Evolutionary conservation across 2,329 filamentous ascomycete genomes (phyloP).

Genomic region (Stemphylium vesicarium): DNA sequence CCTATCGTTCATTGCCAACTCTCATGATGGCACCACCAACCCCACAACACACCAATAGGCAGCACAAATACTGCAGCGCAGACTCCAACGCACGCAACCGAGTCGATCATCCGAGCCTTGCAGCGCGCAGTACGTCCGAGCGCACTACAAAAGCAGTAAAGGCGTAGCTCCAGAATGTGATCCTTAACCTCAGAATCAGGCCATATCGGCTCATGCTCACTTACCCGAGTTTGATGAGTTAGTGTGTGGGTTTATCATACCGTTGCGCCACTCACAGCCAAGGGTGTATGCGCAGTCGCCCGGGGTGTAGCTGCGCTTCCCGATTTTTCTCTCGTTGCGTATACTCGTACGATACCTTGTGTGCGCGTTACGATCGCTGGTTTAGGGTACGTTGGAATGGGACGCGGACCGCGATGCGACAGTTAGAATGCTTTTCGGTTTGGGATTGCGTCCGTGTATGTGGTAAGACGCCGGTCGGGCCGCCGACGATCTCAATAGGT

Average conservation of each 20-base stretch:
- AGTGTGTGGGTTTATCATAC: neutral
- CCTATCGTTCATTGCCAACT: neutral
- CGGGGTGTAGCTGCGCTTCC: neutral
- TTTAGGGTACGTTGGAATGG: no score
- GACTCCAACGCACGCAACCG: neutral
- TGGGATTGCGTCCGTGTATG: neutral
- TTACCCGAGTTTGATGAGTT: slow-evolving; percentile 8
- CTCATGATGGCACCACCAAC: slow-evolving; percentile 10
- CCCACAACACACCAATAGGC: slow-evolving; percentile 2
- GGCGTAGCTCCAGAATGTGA: neutral
- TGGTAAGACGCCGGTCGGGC: neutral
- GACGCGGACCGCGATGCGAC: no score
- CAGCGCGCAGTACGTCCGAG: slow-evolving; percentile 4
- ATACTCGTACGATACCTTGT: neutral
- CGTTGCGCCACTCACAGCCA: neutral
- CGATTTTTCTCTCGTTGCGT: neutral
- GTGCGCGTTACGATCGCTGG: no score
- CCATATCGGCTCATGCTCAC: slow-evolving; percentile 13
- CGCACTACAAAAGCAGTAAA: slow-evolving; percentile 4
- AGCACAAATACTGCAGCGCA: neutral
- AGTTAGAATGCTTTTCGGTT: neutral
- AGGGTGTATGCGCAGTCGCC: neutral
- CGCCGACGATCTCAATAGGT: slow-evolving; percentile 1
- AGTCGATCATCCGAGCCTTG: slow-evolving; percentile 15
- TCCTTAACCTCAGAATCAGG: slow-evolving; percentile 10